Conservation (phyloP, 768 basidiomycete genomes). For the Pleurotus pulmonarius region DNA sequence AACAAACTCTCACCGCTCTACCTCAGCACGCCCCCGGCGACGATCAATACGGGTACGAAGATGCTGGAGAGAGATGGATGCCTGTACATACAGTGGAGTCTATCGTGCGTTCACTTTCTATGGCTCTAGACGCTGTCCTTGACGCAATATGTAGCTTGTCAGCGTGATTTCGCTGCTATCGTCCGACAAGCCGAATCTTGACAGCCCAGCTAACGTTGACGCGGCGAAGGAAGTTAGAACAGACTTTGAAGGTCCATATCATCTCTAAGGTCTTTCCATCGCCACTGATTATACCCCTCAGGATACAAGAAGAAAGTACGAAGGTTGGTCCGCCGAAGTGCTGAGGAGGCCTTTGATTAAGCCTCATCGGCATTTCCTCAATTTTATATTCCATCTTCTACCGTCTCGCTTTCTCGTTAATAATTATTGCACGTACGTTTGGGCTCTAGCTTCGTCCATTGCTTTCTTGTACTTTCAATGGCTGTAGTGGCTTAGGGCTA, state of each 20-base stretch:
- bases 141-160: constrained; percentile 58
- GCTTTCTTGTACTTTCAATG: not conserved
- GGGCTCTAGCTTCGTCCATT: not conserved
- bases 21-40: constrained; percentile 89
- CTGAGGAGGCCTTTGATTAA: constrained; percentile 85
- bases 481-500: not conserved
- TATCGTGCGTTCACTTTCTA: constrained; percentile 54
- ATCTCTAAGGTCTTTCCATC: not conserved
- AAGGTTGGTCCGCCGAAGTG: constrained; percentile 78
- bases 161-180: constrained; percentile 96
- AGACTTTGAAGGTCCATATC: constrained; percentile 51
- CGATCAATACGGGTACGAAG: constrained; percentile 96
- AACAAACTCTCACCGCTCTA: constrained; percentile 6
- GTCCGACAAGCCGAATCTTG: constrained; percentile 84
- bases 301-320: constrained; percentile 97
- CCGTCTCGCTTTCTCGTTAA: constrained; percentile 9
- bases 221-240: constrained; percentile 86
- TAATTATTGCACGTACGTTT: constrained; percentile 11
- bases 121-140: constrained; percentile 1
- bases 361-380: constrained; percentile 7
- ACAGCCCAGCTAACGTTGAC: constrained; percentile 95
- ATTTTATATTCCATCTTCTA: constrained; percentile 8
- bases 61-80: constrained; percentile 95
- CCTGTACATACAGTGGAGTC: constrained; percentile 97
- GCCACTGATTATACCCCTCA: constrained; percentile 25